Base-by-base conservation (phyloP, 1,139 yeast species). In the Pichia kudriavzevii region DNA sequence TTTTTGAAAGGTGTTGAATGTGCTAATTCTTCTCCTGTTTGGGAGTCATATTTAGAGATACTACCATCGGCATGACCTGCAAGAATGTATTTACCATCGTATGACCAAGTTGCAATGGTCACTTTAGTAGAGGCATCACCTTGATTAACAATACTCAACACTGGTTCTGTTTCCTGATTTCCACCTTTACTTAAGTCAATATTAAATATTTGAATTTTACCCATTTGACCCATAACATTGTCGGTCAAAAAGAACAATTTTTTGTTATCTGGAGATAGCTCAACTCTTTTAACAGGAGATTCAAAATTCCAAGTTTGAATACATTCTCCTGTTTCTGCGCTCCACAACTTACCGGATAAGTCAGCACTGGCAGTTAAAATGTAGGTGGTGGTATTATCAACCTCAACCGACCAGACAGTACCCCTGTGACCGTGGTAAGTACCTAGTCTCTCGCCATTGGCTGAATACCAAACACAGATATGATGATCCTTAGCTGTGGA, bases 401-500 rank as follows among this genome's bases (percentile, higher is more conserved):
- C 81, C 56, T 91, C 97, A 46, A 91, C 80, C 26, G 95, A 79
- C 94, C 94, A 87, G 54, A 91, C 80, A 43, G 96, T 84, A 77
- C 98, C 98, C 45, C 72, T 72, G 60, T 91, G 98, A 13, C 87
- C 87, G 43, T 74, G 77, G 49, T 85, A 75, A 40, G 99, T 91
- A 35, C 98, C 99, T 43, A 93, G 64, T 62, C 98, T 77, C 64
- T 93, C 98, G 51, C 99, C 99, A 58, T 88, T 91, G 47, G 83
- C 80, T 19, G 96, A 75, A 61, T 74, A 91, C 97, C 97, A 93
- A 44, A 88, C 81, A 38, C 87, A 79, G n/a, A 91, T 93, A 32
- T 68, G 69, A 52, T 74, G 74, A 72, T 88, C 98, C 62, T 93
- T 87, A 51, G 96, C 88, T 29, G 85, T 91, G 9, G 96, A 79